Conservation (phyloP, 1,284 basidiomycete species). For the Puccinia coronata region DNA sequence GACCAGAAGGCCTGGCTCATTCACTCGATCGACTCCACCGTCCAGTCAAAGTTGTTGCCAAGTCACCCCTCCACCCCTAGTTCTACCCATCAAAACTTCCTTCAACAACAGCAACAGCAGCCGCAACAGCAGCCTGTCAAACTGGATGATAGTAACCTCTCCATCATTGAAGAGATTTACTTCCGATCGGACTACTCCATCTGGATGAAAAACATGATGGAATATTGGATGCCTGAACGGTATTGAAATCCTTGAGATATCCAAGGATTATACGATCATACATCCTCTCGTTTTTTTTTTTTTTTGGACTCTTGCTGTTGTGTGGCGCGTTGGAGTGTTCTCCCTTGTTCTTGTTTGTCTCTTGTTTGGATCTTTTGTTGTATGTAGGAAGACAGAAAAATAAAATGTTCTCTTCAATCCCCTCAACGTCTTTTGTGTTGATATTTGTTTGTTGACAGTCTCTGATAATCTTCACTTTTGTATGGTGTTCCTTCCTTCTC, state of each 20-base stretch:
- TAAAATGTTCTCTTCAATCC: too few species aligned
- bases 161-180: slow-evolving; percentile 16
- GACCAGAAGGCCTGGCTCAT: slow-evolving; percentile 81
- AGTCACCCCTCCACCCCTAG: background rate
- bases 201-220: slow-evolving; percentile 28
- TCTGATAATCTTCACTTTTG: too few species aligned
- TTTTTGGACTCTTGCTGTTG: too few species aligned
- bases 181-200: background rate
- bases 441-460: too few species aligned
- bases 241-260: background rate
- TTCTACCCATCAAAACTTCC: background rate
- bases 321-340: too few species aligned
- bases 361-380: too few species aligned
- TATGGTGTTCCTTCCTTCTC: too few species aligned
- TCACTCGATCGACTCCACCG: background rate
- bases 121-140: background rate
- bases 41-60: background rate
- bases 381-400: too few species aligned
- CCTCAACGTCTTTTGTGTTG: too few species aligned
- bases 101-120: background rate
- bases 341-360: too few species aligned
- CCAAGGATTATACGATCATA: background rate
- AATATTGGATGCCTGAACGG: slow-evolving; percentile 20
- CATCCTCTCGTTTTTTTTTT: background rate
- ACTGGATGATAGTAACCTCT: background rate